Evolutionary conservation across 202 grass and related monocot genomes (phyloP).

Genomic region (Elaeis oleifera): DNA sequence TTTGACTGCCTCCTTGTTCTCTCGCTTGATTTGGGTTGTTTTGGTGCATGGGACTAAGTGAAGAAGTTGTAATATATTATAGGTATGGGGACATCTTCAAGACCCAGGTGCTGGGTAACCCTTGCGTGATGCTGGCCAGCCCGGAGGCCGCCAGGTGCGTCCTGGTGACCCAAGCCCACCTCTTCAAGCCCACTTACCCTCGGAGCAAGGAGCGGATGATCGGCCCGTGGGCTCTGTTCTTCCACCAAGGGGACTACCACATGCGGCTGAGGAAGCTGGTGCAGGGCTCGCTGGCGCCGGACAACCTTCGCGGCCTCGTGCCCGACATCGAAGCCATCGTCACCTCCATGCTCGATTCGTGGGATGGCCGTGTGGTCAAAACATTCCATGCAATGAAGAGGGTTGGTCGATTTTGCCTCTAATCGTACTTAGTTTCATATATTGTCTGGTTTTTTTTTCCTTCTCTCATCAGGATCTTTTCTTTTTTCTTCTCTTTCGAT

Average conservation of each 20-base stretch:
- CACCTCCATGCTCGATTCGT: constrained; percentile 24
- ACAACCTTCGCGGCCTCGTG: constrained; percentile 49
- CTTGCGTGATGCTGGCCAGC: constrained; percentile 67
- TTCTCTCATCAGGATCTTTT: too few species aligned
- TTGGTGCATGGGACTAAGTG: constrained; percentile 15
- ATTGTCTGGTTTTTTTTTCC: too few species aligned
- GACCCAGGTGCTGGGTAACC: constrained; percentile 62
- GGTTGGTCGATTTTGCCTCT: constrained; percentile 25
- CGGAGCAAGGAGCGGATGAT: constrained; percentile 72
- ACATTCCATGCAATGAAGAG: constrained; percentile 76
- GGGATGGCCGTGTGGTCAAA: constrained; percentile 34
- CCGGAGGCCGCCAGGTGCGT: constrained; percentile 66
- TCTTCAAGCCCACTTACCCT: constrained; percentile 80
- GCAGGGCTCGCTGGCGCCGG: constrained; percentile 42
- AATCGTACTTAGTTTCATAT: not conserved
- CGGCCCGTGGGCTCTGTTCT: constrained; percentile 68
- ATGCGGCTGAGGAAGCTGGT: constrained; percentile 48
- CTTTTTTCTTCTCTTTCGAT: not conserved
- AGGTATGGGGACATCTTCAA: constrained; percentile 83
- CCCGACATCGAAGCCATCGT: constrained; percentile 50
- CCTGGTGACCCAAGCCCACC: constrained; percentile 50
- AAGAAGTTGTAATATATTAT: not conserved
- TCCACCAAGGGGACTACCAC: constrained; percentile 76
- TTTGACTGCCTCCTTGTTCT: too few species aligned
- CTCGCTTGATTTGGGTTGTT: too few species aligned